Percentiles rank a stretch among this genome's conserved stretches.
These are phyloP conservation scores for Starmerella scarabaei DNA, from an alignment of 805 yeast genomes.

Conservation along the genomic window DNA sequence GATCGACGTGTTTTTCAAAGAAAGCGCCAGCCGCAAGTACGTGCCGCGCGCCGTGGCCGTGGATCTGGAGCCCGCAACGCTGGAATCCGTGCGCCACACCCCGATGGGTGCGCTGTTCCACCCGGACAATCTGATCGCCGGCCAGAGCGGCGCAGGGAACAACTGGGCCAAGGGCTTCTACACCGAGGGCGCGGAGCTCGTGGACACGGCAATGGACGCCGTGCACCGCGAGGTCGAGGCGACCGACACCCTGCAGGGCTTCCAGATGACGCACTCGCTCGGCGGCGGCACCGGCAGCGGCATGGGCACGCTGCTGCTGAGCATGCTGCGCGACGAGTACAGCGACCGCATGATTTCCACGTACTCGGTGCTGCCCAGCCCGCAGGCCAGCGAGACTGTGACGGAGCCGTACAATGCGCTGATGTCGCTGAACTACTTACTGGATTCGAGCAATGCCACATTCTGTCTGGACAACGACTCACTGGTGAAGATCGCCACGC, in stretches of 20 bases:
- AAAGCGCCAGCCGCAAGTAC: constrained; percentile 70
- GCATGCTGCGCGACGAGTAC: constrained; percentile 81
- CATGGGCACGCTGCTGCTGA: constrained; percentile 81
- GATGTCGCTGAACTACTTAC: constrained; percentile 80
- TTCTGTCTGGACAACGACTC: constrained; percentile 96
- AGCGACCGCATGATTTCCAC: constrained; percentile 97
- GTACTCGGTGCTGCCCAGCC: constrained; percentile 89
- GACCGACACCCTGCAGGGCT: constrained; percentile 87
- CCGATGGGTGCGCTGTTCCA: constrained; percentile 71
- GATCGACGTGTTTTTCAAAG: constrained; percentile 70
- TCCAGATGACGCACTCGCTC: constrained; percentile 73
- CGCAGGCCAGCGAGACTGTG: constrained; percentile 83
- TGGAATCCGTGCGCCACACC: constrained; percentile 72
- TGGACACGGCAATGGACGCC: constrained; percentile 82
- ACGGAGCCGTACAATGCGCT: constrained; percentile 94
- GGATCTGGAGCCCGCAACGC: constrained; percentile 90
- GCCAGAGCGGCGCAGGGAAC: constrained; percentile 90
- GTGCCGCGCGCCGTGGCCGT: constrained; percentile 92
- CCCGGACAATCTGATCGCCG: constrained; percentile 83
- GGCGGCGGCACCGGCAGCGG: constrained; percentile 98
- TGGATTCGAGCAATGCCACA: constrained; percentile 84
- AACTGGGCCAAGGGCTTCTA: constrained; percentile 97
- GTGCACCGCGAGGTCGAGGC: constrained; percentile 91
- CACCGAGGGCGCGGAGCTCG: constrained; percentile 93
- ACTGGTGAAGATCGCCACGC: constrained; percentile 75